Conservation (phyloP, 2,329 filamentous ascomycete genomes). For the Xylariaceae sp. region DNA sequence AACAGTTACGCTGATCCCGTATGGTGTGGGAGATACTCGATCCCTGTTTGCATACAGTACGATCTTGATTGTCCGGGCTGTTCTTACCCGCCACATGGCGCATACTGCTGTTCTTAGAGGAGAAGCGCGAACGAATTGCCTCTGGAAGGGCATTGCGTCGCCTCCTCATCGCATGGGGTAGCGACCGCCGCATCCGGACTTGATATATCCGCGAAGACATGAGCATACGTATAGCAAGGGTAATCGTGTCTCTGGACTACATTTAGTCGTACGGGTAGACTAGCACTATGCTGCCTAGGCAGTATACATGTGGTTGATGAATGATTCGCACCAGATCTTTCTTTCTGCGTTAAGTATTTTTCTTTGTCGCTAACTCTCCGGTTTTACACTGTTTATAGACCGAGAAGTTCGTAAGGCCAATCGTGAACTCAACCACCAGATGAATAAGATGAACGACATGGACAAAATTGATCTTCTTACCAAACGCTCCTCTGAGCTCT, state of each 20-base stretch:
- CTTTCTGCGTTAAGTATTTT: too few species aligned
- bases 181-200: neutral
- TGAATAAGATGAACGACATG: slow-evolving; percentile 90
- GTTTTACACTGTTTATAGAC: slow-evolving; percentile 32
- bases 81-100: neutral
- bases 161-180: neutral
- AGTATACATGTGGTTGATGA: neutral
- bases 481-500: slow-evolving; percentile 87
- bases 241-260: neutral
- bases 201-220: neutral
- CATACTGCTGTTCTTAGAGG: slow-evolving; percentile 5
- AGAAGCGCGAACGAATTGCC: neutral
- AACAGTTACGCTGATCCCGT: neutral
- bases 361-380: neutral
- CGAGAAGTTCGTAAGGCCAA: slow-evolving; percentile 70
- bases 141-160: neutral
- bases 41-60: neutral
- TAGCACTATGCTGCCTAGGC: too few species aligned
- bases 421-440: slow-evolving; percentile 84
- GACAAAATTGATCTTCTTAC: slow-evolving; percentile 90
- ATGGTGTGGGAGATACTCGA: neutral
- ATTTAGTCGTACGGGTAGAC: too few species aligned
- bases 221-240: neutral
- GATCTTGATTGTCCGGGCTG: neutral
- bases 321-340: neutral